Evolutionary conservation across 2,329 filamentous ascomycete species (phyloP), one percentile per base, ranked within the genome.

Genomic region (Dactylellina cionopaga): DNA sequence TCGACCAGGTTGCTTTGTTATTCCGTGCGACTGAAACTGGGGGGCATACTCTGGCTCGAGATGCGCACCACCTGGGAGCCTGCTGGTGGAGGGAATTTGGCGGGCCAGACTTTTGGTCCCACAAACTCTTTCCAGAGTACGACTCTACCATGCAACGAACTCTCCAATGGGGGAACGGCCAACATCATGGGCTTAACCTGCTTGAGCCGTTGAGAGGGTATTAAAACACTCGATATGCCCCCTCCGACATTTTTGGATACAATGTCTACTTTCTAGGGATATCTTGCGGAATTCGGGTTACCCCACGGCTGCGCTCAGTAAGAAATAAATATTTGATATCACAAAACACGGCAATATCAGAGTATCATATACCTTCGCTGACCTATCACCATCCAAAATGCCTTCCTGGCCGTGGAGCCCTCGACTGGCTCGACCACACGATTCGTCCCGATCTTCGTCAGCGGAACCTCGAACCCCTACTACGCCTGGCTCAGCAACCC

Each of bases 171-270:
- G 43, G 65, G 41, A 37, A 24, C 58, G 58, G 64, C 44, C 58
- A 63, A 56, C 65, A 63, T 35, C 35, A 62, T 58, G 19, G 43
- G 55, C 35, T 51, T 62, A 62, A 29, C 56, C 41, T 43, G 56
- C 59, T 52, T 65, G 54, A 46, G 56, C 35, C 51, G 68, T 60
- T 72, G 68, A 65, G 68, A 72, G 68, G 59, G 68, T 72, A 72
- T 72, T 72, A 72, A 72, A 65, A 72, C 58, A 52, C 68, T 72
- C 59, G 68, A 72, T 72, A 65, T 59, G 44, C 68, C 68, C 63
- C 52, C 24, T 33, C 31, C 27, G 27, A 17, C n/a, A n/a, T 17
- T 43, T 63, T 43, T 39, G 24, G 58, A 35, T 49, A 25, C 29
- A 51, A 54, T 35, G 31, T 52, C 54, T 27, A 9, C 2, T 35